Evolutionary conservation across 805 yeast species (phyloP), one percentile per base, ranked within the genome.

Genomic region (Hanseniaspora pseudoguilliermondii): DNA sequence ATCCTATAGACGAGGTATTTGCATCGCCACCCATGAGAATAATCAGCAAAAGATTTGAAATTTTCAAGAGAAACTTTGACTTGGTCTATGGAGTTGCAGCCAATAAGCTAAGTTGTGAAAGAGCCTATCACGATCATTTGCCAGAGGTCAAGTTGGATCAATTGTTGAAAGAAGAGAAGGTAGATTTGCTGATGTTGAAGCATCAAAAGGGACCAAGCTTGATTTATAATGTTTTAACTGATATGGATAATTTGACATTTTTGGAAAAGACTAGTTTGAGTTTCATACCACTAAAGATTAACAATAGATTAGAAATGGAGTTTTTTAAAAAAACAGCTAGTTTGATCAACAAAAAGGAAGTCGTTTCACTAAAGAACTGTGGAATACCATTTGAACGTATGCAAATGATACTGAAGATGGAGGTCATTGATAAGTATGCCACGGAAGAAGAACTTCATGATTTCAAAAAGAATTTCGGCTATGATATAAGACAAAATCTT

Each of bases 11-110:
- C 1, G 74, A 75, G 42, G 96, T 95, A 0, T 75, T 79, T 11
- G 67, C 86, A n/a, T 84, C 90, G 84, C 96, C 97, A 0, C 81
- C 89, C 1, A 82, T 79, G 58, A 75, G 77, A 23, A 69, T 86
- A n/a, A 80, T 93, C 79, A 75, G 78, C 2, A 77, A 76, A 49
- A 81, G 83, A 61, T 77, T 84, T 49, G 55, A 55, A 15, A 29
- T 49, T 3, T 49, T 55, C 42, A 40, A 38, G 5, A 59, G 63
- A 36, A 76, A 58, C 11, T 29, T 32, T 32, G 23, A 29, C 16
- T 20, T 46, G 27, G 21, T 32, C n/a, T 20, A 32, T 46, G 49
- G 49, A 4, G n/a, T 46, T 23, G 16, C 29, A 23, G 44, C 29
- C 7, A 16, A 13, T 13, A 10, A 21, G n/a, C 18, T 41, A 20